Conservation (phyloP, 495 filamentous ascomycete genomes). For the Podospora bellae-mahoneyi region DNA sequence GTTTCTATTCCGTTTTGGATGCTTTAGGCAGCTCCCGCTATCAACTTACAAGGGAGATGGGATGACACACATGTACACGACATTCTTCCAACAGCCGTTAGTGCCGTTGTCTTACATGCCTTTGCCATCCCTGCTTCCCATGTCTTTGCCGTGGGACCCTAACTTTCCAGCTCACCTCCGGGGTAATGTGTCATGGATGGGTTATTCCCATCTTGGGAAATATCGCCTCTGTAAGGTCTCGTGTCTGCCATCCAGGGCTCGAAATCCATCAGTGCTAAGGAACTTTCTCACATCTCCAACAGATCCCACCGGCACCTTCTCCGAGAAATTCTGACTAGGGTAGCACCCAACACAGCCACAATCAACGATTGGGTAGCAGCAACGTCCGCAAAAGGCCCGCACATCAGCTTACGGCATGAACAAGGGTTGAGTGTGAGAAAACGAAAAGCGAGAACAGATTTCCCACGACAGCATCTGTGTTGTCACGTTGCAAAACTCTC, state of each 20-base stretch:
- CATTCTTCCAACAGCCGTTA: background rate
- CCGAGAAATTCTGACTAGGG: background rate
- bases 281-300: background rate
- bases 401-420: conserved; percentile 10
- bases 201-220: background rate
- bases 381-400: conserved; percentile 8
- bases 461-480: background rate
- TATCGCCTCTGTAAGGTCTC: background rate
- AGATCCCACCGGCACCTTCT: background rate
- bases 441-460: background rate
- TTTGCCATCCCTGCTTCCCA: background rate
- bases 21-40: background rate
- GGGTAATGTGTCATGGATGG: background rate
- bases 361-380: conserved; percentile 3
- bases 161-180: background rate
- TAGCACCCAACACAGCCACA: conserved; percentile 10
- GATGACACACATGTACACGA: background rate
- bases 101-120: background rate
- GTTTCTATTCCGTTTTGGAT: background rate
- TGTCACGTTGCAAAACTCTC: background rate
- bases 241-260: background rate
- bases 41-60: background rate
- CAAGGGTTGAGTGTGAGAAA: background rate
- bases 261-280: background rate
- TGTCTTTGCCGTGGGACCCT: background rate